Conservation (phyloP, 768 basidiomycete genomes). For the Leucocoprinus sp. region DNA sequence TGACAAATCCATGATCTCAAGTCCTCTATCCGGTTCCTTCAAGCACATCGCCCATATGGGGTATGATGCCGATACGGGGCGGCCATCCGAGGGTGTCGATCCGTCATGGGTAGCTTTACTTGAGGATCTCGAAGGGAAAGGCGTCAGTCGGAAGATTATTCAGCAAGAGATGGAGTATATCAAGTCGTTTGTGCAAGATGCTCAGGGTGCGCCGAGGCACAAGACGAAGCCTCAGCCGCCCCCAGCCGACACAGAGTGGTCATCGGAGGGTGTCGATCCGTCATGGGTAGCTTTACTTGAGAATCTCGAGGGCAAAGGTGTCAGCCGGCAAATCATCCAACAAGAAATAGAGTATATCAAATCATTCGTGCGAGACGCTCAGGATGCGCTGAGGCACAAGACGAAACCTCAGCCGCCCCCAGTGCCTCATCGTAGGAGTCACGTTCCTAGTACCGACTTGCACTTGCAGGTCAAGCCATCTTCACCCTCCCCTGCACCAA, state of each 20-base stretch:
- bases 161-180: constrained; percentile 84
- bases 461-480: constrained; percentile 30
- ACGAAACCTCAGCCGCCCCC: constrained; percentile 48
- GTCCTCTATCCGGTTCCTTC: constrained; percentile 70
- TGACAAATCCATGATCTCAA: constrained; percentile 90
- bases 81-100: constrained; percentile 81
- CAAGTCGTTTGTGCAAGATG: constrained; percentile 64
- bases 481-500: constrained; percentile 28
- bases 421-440: constrained; percentile 26
- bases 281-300: constrained; percentile 76
- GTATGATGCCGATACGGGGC: constrained; percentile 80
- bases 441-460: constrained; percentile 20
- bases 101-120: constrained; percentile 80
- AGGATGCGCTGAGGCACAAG: constrained; percentile 31
- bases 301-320: constrained; percentile 54
- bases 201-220: constrained; percentile 31
- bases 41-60: constrained; percentile 94
- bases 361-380: constrained; percentile 58
- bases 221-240: constrained; percentile 48
- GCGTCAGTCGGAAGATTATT: constrained; percentile 62
- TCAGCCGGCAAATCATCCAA: constrained; percentile 60
- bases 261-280: too few relatives aligned
- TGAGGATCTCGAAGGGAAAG: constrained; percentile 50
- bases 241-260: too few relatives aligned
- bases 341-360: constrained; percentile 87